These are phyloP conservation scores for Collybiopsis luxurians DNA, from an alignment of 768 basidiomycete species.

Conservation along the genomic window DNA sequence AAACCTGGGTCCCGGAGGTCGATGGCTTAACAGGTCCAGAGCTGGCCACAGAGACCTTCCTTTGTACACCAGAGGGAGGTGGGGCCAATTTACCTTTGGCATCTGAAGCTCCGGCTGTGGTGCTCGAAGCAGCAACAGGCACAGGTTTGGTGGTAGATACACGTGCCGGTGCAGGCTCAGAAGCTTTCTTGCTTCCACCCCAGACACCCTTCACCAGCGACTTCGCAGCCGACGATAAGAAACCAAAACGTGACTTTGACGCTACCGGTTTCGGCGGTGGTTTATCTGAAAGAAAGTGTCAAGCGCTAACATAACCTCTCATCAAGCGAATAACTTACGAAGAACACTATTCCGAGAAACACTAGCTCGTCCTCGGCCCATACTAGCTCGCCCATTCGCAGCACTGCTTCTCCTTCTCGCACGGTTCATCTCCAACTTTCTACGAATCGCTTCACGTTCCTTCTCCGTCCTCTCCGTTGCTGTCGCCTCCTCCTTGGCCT, in stretches of 20 bases:
- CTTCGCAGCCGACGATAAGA: slow-evolving; percentile 67
- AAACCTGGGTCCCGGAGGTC: background rate
- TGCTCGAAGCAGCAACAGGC: slow-evolving; percentile 10
- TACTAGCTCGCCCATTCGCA: slow-evolving; percentile 31
- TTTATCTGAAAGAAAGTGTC: slow-evolving; percentile 27
- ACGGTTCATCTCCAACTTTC: slow-evolving; percentile 63
- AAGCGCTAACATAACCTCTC: background rate
- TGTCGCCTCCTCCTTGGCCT: slow-evolving; percentile 31
- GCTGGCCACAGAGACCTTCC: background rate
- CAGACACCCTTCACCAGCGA: slow-evolving; percentile 71
- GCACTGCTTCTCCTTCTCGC: slow-evolving; percentile 70
- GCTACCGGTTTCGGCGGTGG: slow-evolving; percentile 34
- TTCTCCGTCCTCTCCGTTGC: slow-evolving; percentile 37
- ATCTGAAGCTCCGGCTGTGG: slow-evolving; percentile 8
- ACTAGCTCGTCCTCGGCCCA: slow-evolving; percentile 34
- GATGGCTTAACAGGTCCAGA: background rate
- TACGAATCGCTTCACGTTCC: slow-evolving; percentile 57
- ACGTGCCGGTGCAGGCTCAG: slow-evolving; percentile 24
- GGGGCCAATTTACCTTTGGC: background rate
- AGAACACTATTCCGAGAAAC: slow-evolving; percentile 35
- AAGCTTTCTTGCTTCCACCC: slow-evolving; percentile 50
- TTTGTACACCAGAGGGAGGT: background rate
- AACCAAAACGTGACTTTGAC: slow-evolving; percentile 60
- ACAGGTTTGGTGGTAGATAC: slow-evolving; percentile 11
- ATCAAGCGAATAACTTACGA: slow-evolving; percentile 29